Percentiles rank a stretch among this genome's conserved stretches.
Conservation (phyloP, 805 yeast genomes). For the Candida manassasensis region DNA sequence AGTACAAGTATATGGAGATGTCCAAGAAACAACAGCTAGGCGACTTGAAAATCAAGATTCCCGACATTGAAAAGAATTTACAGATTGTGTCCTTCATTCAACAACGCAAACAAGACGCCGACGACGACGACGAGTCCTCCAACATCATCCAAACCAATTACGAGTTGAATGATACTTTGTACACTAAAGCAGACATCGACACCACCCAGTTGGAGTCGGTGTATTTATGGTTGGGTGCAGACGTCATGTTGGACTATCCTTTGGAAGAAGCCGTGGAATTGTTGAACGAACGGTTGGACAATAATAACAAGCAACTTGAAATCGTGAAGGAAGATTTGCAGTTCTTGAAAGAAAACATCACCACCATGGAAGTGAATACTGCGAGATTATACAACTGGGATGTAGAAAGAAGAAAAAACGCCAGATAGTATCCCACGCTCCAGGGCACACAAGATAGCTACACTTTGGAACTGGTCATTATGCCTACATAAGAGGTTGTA, state of each 20-base stretch:
- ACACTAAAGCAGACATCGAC: constrained; percentile 72
- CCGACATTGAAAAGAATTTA: constrained; percentile 87
- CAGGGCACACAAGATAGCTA: too few species aligned
- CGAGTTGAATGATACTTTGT: constrained; percentile 90
- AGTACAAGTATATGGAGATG: constrained; percentile 82
- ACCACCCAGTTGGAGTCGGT: constrained; percentile 55
- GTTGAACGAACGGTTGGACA: constrained; percentile 54
- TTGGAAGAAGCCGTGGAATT: constrained; percentile 79
- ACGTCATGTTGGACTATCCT: constrained; percentile 93
- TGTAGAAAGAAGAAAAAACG: constrained; percentile 64
- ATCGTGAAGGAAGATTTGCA: constrained; percentile 80
- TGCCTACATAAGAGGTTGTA: neutral
- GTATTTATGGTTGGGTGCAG: constrained; percentile 95
- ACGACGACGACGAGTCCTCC: constrained; percentile 14
- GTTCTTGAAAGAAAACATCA: constrained; percentile 79
- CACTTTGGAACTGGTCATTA: too few species aligned
- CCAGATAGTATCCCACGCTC: too few species aligned
- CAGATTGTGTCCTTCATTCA: constrained; percentile 63
- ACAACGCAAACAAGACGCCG: constrained; percentile 36
- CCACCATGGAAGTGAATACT: constrained; percentile 96
- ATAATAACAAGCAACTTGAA: constrained; percentile 55
- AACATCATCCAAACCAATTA: constrained; percentile 62
- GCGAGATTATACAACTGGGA: constrained; percentile 91
- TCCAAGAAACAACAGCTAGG: constrained; percentile 45
- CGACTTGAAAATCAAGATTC: constrained; percentile 66